A percentile compares a stretch with the other conserved stretches of the same genome.
Conservation (phyloP, 2,329 filamentous ascomycete species). For the Gnomoniopsis sp. region DNA sequence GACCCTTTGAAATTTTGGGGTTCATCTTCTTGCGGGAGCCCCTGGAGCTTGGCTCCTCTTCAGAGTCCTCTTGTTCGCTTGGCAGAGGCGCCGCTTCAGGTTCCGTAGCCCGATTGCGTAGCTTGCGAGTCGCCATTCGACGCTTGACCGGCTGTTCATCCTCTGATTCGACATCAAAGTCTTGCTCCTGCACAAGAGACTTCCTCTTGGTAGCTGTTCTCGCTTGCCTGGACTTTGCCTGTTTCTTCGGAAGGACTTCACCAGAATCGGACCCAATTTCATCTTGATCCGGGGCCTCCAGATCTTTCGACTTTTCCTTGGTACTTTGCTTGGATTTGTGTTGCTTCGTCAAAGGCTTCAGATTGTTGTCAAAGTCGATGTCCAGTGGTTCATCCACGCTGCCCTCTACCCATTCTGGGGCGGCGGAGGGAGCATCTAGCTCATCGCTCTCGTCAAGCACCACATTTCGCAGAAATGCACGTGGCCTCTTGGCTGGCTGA, state of each 20-base stretch:
- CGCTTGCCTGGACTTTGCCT: neutral
- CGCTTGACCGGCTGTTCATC: neutral
- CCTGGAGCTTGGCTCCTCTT: slow-evolving; percentile 6
- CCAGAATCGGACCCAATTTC: neutral
- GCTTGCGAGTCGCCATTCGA: neutral
- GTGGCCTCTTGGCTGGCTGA: neutral
- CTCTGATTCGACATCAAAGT: neutral
- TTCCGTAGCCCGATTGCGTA: neutral
- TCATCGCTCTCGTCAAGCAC: slow-evolving; percentile 13
- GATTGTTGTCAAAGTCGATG: neutral
- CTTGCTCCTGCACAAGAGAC: neutral
- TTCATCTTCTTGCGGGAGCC: slow-evolving; percentile 1
- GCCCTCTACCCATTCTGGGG: neutral
- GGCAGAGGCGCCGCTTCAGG: neutral
- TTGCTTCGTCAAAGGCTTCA: neutral
- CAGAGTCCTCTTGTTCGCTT: slow-evolving; percentile 18
- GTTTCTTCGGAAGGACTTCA: neutral
- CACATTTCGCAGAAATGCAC: neutral
- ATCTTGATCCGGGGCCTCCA: neutral
- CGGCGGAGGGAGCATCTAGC: neutral
- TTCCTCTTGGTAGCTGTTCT: neutral
- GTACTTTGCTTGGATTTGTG: neutral
- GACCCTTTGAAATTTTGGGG: neutral
- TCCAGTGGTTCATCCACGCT: neutral
- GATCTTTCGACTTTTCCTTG: neutral